Evolutionary conservation across 192 early-diverging fungal species (phyloP).

Genomic region (Rhizophagus clarus): DNA sequence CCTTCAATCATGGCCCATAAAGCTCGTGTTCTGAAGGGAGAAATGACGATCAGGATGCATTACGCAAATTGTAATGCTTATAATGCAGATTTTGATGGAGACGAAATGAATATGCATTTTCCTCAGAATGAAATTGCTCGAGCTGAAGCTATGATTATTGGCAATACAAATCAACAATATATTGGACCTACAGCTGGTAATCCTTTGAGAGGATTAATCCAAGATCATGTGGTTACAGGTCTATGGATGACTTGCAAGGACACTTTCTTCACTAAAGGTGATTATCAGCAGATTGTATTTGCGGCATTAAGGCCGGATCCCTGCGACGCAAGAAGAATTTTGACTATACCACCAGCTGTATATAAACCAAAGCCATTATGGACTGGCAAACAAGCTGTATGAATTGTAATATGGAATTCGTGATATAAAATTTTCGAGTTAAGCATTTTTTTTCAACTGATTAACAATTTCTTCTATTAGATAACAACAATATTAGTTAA

Average conservation of each 20-base stretch:
- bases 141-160: constrained; percentile 95
- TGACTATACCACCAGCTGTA: constrained; percentile 86
- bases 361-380: constrained; percentile 85
- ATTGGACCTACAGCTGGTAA: constrained; percentile 95
- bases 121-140: constrained; percentile 97
- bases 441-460: not conserved
- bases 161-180: constrained; percentile 94
- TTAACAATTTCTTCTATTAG: constrained; percentile 30
- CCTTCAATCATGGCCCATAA: constrained; percentile 99
- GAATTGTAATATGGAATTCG: constrained; percentile 15
- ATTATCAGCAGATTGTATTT: constrained; percentile 96
- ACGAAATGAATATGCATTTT: constrained; percentile 99
- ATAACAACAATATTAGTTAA: constrained; percentile 93
- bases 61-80: constrained; percentile 94
- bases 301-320: constrained; percentile 82
- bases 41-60: constrained; percentile 99
- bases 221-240: constrained; percentile 98
- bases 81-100: constrained; percentile 99
- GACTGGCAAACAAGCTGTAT: constrained; percentile 97
- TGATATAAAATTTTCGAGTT: not conserved
- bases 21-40: constrained; percentile 91
- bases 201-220: constrained; percentile 97
- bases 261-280: constrained; percentile 80
- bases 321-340: constrained; percentile 62
- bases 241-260: constrained; percentile 90